These are phyloP conservation scores for Articulospora tetracladia DNA, from an alignment of 495 filamentous ascomycete genomes.

Conservation along the genomic window DNA sequence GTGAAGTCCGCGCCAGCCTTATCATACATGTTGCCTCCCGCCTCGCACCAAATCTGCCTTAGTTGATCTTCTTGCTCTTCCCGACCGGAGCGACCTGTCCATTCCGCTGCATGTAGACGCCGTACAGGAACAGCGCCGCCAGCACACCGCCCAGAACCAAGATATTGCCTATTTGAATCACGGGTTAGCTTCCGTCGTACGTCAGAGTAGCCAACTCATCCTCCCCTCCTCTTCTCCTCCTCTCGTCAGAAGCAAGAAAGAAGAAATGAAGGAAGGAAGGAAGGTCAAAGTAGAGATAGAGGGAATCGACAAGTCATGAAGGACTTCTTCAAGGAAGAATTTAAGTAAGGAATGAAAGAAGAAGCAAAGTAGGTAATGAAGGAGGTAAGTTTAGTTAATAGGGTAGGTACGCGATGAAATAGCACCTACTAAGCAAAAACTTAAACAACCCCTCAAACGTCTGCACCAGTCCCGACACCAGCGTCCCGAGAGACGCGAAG, in stretches of 20 bases:
- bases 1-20: not conserved
- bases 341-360: no score
- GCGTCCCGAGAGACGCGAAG: constrained; percentile 23
- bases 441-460: constrained; percentile 35
- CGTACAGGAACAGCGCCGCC: constrained; percentile 38
- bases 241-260: no score
- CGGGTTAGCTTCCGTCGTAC: not conserved
- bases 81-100: constrained; percentile 13
- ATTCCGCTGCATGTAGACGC: constrained; percentile 35
- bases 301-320: no score
- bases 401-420: not conserved
- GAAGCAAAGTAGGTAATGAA: not conserved
- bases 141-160: constrained; percentile 45
- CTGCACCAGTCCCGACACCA: constrained; percentile 26
- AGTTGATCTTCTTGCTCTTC: constrained; percentile 16
- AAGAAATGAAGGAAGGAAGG: no score
- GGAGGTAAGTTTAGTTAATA: no score
- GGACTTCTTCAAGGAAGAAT: no score
- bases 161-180: constrained; percentile 37
- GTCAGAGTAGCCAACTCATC: no score
- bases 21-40: no score
- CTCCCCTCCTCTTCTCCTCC: no score
- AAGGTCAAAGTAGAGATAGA: no score
- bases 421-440: constrained; percentile 39
- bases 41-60: not conserved